Base-by-base conservation (phyloP, 176 grass and related monocot genomes). In the Rhynchospora tenuis region DNA sequence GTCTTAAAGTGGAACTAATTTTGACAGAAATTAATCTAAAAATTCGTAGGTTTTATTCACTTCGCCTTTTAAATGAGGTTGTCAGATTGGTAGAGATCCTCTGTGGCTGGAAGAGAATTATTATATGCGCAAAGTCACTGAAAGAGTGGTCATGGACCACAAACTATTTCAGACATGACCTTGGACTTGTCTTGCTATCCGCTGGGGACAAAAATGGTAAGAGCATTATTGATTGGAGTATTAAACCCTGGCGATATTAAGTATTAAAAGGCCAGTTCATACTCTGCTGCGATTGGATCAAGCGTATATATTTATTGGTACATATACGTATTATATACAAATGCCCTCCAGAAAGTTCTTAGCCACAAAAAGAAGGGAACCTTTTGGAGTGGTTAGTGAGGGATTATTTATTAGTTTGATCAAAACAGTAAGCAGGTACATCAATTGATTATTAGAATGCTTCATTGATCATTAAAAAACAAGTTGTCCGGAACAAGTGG, bases 321-420 rank as follows among this genome's bases (percentile, higher is more conserved):
- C 12, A 38, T 27, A 71, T 20, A 11, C 0, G 11, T 46, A 22
- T 9, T 16, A 74, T 23, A 54, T 9, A 29, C 2, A 76, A 28
- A 31, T 17, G 24, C 67, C 67, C 38, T 28, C 24, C 47, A 76
- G 47, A 76, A 76, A 55, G 13, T 29, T 24, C 5, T 76, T 12
- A 76, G 48, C 48, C 48, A 76, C 70, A 74, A 50, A 76, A 76
- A 76, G 12, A 31, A 76, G 48, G 15, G 73, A 55, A 76, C 55
- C 73, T 76, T 76, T 76, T 76, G 73, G 24, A 76, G 73, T 76
- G 2, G 23, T 76, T 76, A 76, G 20, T 55, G 16, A 42, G 50
- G 7, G 73, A 52, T 51, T 24, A 17, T 42, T 76, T 55, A 13
- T 76, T 19, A 38, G 33, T 7, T 75, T 55, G 3, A 29, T 19